Conservation (phyloP, 805 yeast genomes). For the Naumovozyma dairenensis region DNA sequence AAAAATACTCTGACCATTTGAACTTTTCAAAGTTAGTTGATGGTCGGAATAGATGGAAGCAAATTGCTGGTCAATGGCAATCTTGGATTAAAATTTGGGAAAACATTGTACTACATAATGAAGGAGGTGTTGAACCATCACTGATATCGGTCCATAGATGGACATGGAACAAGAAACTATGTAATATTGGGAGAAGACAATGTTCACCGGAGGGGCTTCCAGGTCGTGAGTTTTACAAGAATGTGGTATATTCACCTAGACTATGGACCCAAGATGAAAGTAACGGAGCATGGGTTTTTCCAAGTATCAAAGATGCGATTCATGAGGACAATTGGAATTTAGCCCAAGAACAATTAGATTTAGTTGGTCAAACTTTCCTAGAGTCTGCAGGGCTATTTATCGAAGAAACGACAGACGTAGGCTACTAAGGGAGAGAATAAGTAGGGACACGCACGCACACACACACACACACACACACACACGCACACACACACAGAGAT, state of each 20-base stretch:
- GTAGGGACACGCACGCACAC: too few species aligned
- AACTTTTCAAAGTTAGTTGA: constrained; percentile 23
- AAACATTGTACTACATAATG: constrained; percentile 37
- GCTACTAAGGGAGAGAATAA: constrained; percentile 1
- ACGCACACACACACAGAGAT: too few species aligned
- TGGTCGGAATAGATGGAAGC: constrained; percentile 32
- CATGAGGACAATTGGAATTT: constrained; percentile 36
- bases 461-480: too few species aligned
- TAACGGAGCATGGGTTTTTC: constrained; percentile 45
- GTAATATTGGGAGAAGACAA: constrained; percentile 45
- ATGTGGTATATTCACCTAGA: constrained; percentile 62
- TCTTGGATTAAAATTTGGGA: constrained; percentile 59
- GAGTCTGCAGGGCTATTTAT: constrained; percentile 21
- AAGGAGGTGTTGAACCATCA: constrained; percentile 62
- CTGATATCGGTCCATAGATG: constrained; percentile 60
- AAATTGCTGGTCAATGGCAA: constrained; percentile 39
- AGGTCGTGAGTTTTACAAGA: constrained; percentile 55
- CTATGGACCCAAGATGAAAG: constrained; percentile 41
- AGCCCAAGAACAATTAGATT: constrained; percentile 45
- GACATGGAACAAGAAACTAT: constrained; percentile 69
- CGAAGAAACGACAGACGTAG: constrained; percentile 13
- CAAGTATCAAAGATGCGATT: constrained; percentile 65
- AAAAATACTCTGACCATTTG: constrained; percentile 16
- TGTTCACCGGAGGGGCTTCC: constrained; percentile 36
- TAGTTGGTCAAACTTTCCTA: constrained; percentile 30